A percentile compares a stretch with the other conserved stretches of the same genome.
Evolutionary conservation across 805 yeast species (phyloP).

Genomic region (Blastobotrys americana): DNA sequence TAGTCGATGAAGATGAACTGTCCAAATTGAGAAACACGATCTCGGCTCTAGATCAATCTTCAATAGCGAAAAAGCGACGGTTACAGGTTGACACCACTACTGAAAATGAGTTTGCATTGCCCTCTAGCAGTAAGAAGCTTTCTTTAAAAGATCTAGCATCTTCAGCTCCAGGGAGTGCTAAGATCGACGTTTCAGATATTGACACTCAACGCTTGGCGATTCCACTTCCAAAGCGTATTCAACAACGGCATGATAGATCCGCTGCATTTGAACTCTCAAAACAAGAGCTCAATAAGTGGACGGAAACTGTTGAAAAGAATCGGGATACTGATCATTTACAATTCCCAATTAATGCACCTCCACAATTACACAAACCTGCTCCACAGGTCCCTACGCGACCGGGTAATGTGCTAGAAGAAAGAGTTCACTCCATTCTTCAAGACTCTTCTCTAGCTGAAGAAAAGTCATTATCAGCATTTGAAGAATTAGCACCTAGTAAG

Average conservation of each 20-base stretch:
- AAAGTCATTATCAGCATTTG: slow-evolving; percentile 72
- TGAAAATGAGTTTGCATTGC: slow-evolving; percentile 66
- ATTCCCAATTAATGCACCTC: slow-evolving; percentile 56
- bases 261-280: slow-evolving; percentile 89
- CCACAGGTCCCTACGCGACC: slow-evolving; percentile 47
- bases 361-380: slow-evolving; percentile 42
- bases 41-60: slow-evolving; percentile 23
- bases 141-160: slow-evolving; percentile 65
- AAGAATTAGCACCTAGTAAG: slow-evolving; percentile 75
- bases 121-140: slow-evolving; percentile 54
- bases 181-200: slow-evolving; percentile 39
- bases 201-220: slow-evolving; percentile 51
- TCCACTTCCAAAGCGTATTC: slow-evolving; percentile 81
- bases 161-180: too few species aligned
- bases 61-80: slow-evolving; percentile 38
- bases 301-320: slow-evolving; percentile 68
- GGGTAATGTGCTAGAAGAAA: slow-evolving; percentile 55
- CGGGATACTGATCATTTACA: slow-evolving; percentile 78
- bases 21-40: slow-evolving; percentile 32
- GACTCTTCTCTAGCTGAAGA: slow-evolving; percentile 67
- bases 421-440: slow-evolving; percentile 51
- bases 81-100: slow-evolving; percentile 46
- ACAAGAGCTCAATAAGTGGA: slow-evolving; percentile 83
- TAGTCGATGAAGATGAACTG: slow-evolving; percentile 44
- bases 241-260: slow-evolving; percentile 72